A percentile compares a stretch with the other conserved stretches of the same genome.
Evolutionary conservation across 2,329 filamentous ascomycete species (phyloP).

Genomic region (Chalaropsis thielavioides): DNA sequence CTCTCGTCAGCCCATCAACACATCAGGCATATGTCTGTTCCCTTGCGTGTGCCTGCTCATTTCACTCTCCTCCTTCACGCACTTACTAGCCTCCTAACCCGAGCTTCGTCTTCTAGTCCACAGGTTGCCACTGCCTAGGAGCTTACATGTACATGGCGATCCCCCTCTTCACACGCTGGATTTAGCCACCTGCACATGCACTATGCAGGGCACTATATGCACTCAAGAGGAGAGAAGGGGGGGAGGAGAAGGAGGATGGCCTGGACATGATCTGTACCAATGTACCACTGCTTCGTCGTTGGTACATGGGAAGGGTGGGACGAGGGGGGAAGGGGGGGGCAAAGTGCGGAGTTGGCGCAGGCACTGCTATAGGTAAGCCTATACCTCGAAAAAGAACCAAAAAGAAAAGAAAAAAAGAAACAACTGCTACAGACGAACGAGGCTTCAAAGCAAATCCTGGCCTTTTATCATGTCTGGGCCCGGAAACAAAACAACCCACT

Average conservation of each 20-base stretch:
- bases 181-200: not conserved
- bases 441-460: not conserved
- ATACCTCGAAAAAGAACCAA: no score
- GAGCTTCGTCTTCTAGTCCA: not conserved
- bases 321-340: no score
- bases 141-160: not conserved
- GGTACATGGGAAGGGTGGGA: no score
- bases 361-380: not conserved
- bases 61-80: not conserved
- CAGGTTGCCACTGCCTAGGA: not conserved
- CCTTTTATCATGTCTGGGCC: not conserved
- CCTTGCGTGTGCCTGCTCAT: not conserved
- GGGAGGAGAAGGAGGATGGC: not conserved
- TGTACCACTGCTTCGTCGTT: not conserved
- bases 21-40: not conserved
- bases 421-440: not conserved
- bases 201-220: conserved; percentile 2
- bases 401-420: not conserved
- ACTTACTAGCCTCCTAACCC: not conserved
- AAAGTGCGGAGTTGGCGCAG: no score
- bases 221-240: not conserved
- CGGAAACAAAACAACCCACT: not conserved
- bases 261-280: not conserved
- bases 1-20: not conserved
- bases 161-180: not conserved